Conservation (phyloP, 2,329 filamentous ascomycete species). For the Paracoccidioides brasiliensis region DNA sequence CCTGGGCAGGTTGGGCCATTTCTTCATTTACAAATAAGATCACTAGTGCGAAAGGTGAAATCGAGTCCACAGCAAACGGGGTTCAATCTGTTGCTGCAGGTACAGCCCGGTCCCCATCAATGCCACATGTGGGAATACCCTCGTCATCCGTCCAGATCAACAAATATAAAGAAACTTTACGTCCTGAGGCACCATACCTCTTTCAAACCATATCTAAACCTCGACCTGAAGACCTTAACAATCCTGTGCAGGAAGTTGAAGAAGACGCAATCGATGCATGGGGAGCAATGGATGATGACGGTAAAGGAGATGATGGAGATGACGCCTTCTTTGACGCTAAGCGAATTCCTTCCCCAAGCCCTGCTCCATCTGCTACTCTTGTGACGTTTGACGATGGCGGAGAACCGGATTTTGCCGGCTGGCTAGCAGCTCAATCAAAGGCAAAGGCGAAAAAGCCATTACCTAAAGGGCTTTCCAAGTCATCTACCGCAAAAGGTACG, state of each 20-base stretch:
- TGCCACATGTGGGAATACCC: constrained; percentile 31
- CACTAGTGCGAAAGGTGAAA: constrained; percentile 71
- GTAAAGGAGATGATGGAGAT: constrained; percentile 35
- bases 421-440: constrained; percentile 74
- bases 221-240: constrained; percentile 26
- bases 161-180: constrained; percentile 15
- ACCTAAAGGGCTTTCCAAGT: constrained; percentile 71
- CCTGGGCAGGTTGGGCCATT: constrained; percentile 95
- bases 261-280: constrained; percentile 60
- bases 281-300: constrained; percentile 51
- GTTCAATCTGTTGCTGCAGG: constrained; percentile 31
- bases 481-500: constrained; percentile 22
- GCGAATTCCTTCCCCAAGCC: constrained; percentile 17
- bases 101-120: constrained; percentile 33
- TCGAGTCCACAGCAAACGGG: constrained; percentile 44
- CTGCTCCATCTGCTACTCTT: constrained; percentile 15
- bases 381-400: constrained; percentile 65
- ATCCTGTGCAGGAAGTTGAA: constrained; percentile 40
- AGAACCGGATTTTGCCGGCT: constrained; percentile 91
- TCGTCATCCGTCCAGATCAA: constrained; percentile 17
- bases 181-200: constrained; percentile 18
- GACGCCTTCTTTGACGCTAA: constrained; percentile 35
- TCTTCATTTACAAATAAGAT: constrained; percentile 97
- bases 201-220: constrained; percentile 30
- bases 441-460: constrained; percentile 60